Conservation (phyloP, 768 basidiomycete genomes). For the Hemileccinum impolitum region DNA sequence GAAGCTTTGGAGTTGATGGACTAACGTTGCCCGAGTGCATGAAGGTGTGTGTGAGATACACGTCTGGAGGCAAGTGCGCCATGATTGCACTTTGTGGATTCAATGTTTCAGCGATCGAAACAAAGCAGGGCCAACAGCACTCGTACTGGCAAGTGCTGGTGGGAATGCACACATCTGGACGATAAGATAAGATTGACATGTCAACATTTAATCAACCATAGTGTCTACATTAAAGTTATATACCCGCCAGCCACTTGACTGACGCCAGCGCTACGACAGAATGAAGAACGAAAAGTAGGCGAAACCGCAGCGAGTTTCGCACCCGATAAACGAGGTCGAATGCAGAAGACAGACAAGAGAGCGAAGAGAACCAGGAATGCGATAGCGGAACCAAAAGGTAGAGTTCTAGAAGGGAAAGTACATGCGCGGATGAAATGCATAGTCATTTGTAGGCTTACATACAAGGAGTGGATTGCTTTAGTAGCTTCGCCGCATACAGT, state of each 20-base stretch:
- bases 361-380: conserved; percentile 23
- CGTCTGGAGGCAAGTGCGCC: conserved; percentile 31
- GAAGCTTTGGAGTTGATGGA: conserved; percentile 33
- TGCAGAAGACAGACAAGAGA: conserved; percentile 22
- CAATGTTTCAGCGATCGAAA: conserved; percentile 12
- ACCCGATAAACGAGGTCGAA: conserved; percentile 9
- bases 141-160: too few relatives aligned
- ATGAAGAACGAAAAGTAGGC: conserved; percentile 5
- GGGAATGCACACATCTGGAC: conserved; percentile 11
- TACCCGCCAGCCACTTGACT: conserved; percentile 1
- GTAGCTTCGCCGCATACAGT: conserved; percentile 28
- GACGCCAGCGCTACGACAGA: not conserved
- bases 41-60: conserved; percentile 30
- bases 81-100: conserved; percentile 14
- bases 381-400: conserved; percentile 11
- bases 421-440: conserved; percentile 17
- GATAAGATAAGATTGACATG: conserved; percentile 20
- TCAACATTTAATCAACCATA: not conserved
- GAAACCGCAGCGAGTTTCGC: conserved; percentile 8
- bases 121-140: conserved; percentile 5
- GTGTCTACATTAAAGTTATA: conserved; percentile 13
- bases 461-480: conserved; percentile 25
- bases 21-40: conserved; percentile 33
- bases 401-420: conserved; percentile 25
- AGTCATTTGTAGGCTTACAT: conserved; percentile 29